Evolutionary conservation across 352 stramenopile genomes (phyloP).

Genomic region (Globisporangium nodosum): DNA sequence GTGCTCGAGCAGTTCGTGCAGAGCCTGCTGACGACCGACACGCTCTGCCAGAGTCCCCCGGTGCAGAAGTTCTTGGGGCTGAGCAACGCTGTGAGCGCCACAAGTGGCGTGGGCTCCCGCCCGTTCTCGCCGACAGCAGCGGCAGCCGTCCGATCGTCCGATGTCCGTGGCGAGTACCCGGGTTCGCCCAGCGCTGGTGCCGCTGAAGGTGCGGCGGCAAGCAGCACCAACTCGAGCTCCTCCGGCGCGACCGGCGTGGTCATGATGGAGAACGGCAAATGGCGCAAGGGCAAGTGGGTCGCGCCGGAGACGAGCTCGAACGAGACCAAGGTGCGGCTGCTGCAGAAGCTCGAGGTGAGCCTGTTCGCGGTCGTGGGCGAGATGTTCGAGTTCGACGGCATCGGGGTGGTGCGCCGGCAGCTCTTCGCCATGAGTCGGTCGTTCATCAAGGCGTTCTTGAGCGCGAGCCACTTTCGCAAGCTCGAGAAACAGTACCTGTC

Average conservation of each 20-base stretch:
- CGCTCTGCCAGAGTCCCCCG: slow-evolving; percentile 63
- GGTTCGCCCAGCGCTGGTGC: background rate
- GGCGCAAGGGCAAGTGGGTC: slow-evolving; percentile 47
- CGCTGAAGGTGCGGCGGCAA: background rate
- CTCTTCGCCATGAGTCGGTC: slow-evolving; percentile 80
- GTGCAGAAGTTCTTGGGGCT: slow-evolving; percentile 74
- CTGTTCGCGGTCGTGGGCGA: slow-evolving; percentile 72
- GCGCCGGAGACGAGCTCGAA: slow-evolving; percentile 63
- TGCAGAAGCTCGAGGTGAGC: slow-evolving; percentile 78
- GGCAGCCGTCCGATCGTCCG: background rate
- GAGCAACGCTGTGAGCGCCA: slow-evolving; percentile 12
- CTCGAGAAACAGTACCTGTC: slow-evolving; percentile 78
- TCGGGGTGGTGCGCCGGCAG: slow-evolving; percentile 74
- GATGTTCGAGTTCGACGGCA: slow-evolving; percentile 82
- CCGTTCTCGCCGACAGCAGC: slow-evolving; percentile 8
- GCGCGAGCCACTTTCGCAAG: slow-evolving; percentile 73
- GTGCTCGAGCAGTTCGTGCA: slow-evolving; percentile 69
- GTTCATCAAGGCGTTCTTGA: slow-evolving; percentile 78
- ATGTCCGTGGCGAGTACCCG: background rate
- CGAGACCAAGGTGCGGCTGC: slow-evolving; percentile 73
- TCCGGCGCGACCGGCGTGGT: slow-evolving; percentile 17
- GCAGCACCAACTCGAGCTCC: slow-evolving; percentile 2
- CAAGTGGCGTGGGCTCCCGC: background rate
- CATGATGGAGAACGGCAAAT: slow-evolving; percentile 71
- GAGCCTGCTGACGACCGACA: slow-evolving; percentile 62